These are phyloP conservation scores for Chrysanthemum makinoi DNA, from an alignment of 129 eudicot genomes.

Conservation along the genomic window DNA sequence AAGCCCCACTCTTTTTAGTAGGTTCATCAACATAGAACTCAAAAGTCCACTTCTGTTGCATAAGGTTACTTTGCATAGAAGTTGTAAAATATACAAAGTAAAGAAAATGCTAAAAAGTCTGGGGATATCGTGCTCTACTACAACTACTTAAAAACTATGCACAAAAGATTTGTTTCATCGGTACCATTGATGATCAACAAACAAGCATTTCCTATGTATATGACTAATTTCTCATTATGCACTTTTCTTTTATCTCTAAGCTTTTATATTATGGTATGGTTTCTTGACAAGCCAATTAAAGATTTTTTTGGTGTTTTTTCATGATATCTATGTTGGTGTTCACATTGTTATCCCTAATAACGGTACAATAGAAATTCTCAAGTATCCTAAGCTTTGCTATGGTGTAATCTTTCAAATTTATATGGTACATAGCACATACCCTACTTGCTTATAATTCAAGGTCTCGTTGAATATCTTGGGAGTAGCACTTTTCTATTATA, in stretches of 20 bases:
- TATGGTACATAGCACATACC: neutral
- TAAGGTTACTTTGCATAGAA: too few species aligned
- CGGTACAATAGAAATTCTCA: conserved; percentile 77
- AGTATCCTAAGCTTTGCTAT: conserved; percentile 88
- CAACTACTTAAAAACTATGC: conserved; percentile 82
- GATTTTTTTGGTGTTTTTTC: conserved; percentile 29
- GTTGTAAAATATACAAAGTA: too few species aligned
- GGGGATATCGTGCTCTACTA: conserved; percentile 86
- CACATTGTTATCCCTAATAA: conserved; percentile 85
- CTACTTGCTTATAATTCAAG: neutral
- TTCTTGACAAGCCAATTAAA: too few species aligned
- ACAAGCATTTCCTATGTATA: conserved; percentile 84
- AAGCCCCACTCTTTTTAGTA: too few species aligned
- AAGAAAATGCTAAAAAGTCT: conserved; percentile 84
- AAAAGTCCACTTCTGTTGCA: too few species aligned
- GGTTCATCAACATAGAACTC: too few species aligned
- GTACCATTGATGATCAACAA: conserved; percentile 69
- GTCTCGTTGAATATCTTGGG: conserved; percentile 22
- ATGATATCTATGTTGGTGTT: conserved; percentile 87
- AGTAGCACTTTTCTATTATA: conserved; percentile 84
- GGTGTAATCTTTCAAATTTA: conserved; percentile 53
- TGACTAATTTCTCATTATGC: neutral
- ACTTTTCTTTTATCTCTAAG: neutral
- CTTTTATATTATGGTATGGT: too few species aligned
- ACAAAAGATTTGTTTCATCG: conserved; percentile 84